phyloP scores from a whole-genome alignment of 83 land plant genomes.

The Thuja plicata region DNA sequence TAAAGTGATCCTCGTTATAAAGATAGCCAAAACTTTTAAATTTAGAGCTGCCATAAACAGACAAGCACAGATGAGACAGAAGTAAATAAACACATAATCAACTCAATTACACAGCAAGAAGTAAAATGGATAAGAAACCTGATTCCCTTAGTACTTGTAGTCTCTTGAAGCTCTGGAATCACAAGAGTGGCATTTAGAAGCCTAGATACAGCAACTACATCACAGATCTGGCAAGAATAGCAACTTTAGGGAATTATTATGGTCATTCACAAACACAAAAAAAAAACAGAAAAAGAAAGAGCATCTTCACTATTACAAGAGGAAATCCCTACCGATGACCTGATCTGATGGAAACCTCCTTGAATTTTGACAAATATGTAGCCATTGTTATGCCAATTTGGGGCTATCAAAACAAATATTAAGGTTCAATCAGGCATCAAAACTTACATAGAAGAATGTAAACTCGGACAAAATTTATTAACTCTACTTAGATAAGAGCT shows the following conservation, averaged over 20 bases:
- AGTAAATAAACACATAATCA: not conserved
- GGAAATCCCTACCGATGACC: slow-evolving; percentile 60
- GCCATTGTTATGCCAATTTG: slow-evolving; percentile 37
- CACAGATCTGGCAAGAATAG: slow-evolving; percentile 62
- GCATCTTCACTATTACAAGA: not conserved
- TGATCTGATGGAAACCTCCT: slow-evolving; percentile 86
- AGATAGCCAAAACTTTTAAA: slow-evolving; percentile 80
- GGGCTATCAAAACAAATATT: slow-evolving; percentile 39
- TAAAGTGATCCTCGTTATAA: slow-evolving; percentile 78
- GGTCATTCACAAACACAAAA: not conserved
- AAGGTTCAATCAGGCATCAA: not conserved
- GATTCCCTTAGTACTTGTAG: slow-evolving; percentile 62
- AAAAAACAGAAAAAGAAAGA: not conserved
- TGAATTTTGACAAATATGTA: slow-evolving; percentile 64
- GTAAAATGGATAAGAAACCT: slow-evolving; percentile 36
- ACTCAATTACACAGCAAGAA: not conserved
- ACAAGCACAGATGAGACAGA: not conserved
- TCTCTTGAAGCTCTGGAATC: slow-evolving; percentile 72
- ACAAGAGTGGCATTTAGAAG: slow-evolving; percentile 82
- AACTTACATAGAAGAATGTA: not conserved
- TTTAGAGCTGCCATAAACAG: slow-evolving; percentile 53
- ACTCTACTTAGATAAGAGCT: not conserved
- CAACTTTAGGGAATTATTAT: not conserved
- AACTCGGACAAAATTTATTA: not conserved
- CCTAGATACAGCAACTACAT: slow-evolving; percentile 73